phyloP scores from a whole-genome alignment of 345 rosid species.

The Populus euphratica region DNA sequence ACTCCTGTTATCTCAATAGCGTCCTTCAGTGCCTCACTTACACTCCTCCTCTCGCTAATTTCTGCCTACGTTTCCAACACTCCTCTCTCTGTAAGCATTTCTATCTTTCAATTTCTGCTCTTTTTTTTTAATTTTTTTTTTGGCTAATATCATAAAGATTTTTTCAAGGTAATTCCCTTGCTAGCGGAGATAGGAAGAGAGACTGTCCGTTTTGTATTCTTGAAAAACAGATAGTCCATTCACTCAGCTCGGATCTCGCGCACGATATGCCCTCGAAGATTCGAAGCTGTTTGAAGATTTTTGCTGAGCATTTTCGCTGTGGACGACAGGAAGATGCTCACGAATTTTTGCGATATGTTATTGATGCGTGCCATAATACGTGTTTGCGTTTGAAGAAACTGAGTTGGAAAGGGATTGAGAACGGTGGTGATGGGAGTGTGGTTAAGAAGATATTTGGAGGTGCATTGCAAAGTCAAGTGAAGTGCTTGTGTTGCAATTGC shows the following conservation, averaged over 20 bases:
- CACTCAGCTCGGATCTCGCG: constrained; percentile 56
- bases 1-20: constrained; percentile 94
- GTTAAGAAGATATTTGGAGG: constrained; percentile 97
- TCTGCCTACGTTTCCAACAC: constrained; percentile 79
- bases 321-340: constrained; percentile 98
- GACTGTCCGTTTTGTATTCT: constrained; percentile 91
- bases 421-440: constrained; percentile 25
- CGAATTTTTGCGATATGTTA: constrained; percentile 85
- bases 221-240: constrained; percentile 72
- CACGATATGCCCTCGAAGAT: constrained; percentile 71
- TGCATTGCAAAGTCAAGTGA: constrained; percentile 91
- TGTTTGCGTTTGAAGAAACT: constrained; percentile 81
- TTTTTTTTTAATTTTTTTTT: background rate
- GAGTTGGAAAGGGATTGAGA: constrained; percentile 37
- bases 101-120: background rate
- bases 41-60: constrained; percentile 98
- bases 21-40: constrained; percentile 90
- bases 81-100: constrained; percentile 61
- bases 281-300: constrained; percentile 57
- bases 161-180: constrained; percentile 55
- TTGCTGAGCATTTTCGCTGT: constrained; percentile 63
- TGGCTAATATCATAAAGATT: background rate
- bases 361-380: constrained; percentile 92
- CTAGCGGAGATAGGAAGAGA: constrained; percentile 50
- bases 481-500: constrained; percentile 75